Percentiles rank a stretch among this genome's conserved stretches.
These are phyloP conservation scores for Chaetomiaceae sp. DNA, from an alignment of 2,329 filamentous ascomycete genomes.

Conservation along the genomic window DNA sequence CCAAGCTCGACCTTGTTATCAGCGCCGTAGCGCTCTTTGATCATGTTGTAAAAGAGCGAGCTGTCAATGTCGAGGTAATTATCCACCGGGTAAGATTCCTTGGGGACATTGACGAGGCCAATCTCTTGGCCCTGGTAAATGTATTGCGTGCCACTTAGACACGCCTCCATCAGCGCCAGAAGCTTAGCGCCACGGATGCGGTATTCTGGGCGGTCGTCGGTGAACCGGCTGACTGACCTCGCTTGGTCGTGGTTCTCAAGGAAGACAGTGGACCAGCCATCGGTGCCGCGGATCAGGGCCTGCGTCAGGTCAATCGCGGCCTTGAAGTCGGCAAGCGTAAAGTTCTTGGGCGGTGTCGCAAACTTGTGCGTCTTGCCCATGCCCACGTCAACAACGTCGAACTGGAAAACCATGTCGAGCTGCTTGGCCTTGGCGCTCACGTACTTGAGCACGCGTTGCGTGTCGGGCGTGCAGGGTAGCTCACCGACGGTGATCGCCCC, in stretches of 20 bases:
- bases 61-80: constrained; percentile 15
- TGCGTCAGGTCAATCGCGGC: constrained; percentile 46
- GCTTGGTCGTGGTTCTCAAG: constrained; percentile 60
- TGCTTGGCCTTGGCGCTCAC: constrained; percentile 55
- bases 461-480: constrained; percentile 58
- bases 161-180: constrained; percentile 44
- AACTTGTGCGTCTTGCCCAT: constrained; percentile 46
- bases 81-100: constrained; percentile 29
- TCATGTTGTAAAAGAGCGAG: constrained; percentile 1
- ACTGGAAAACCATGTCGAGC: constrained; percentile 67
- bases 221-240: constrained; percentile 51
- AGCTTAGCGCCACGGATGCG: constrained; percentile 47
- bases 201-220: constrained; percentile 41
- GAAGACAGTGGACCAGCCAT: constrained; percentile 57
- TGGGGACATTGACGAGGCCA: constrained; percentile 51
- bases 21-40: constrained; percentile 4
- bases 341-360: constrained; percentile 44
- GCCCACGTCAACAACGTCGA: constrained; percentile 60
- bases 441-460: constrained; percentile 53
- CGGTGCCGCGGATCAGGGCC: constrained; percentile 46
- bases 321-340: constrained; percentile 46
- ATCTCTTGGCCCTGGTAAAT: constrained; percentile 59
- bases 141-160: constrained; percentile 50
- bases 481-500: constrained; percentile 66
- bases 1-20: constrained; percentile 10